Base-by-base conservation (phyloP, 129 eudicot genomes). In the Centaurea solstitialis region DNA sequence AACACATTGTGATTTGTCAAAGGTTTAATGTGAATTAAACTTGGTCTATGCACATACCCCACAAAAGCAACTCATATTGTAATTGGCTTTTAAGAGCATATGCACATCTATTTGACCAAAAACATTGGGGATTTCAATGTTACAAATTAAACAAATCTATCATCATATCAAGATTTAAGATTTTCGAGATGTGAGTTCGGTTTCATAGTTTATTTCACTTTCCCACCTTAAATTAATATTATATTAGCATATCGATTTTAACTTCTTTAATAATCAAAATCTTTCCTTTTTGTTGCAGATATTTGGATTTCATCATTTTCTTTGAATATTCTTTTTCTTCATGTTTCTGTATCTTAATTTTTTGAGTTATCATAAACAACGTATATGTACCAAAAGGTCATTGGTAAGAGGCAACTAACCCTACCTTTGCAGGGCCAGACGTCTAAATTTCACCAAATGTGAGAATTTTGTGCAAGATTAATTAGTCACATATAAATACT, bases 51-150 rank as follows among this genome's bases (percentile, higher is more conserved):
- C 75, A 78, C 75, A 21, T 68, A 79, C 53, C 82, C 82, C 82
- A 45, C 38, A n/a, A 79, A 79, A 79, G 76, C 66, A 9, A 18
- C 15, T 41, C 37, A 50, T 69, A 69, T 69, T 15, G 80, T 76
- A 64, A 65, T 65, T 18, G 61, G 66, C 20, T 69, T 69, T 30
- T 37, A 71, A 37, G 75, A 40, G 59, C 24, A 47, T 74, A 47
- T 45, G 24, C 67, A 74, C 53, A 57, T 33, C 68, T 57, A 53
- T 76, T 76, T 76, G 70, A 35, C 76, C 76, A 69, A 69, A 47
- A 47, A 79, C 50, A 79, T 69, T 79, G 76, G 69, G 82, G 76
- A 69, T 47, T 68, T 79, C 82, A 78, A 78, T 68, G 76, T 69
- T 39, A 13, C 50, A n/a, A 45, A 4, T 15, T 15, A 67, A 68